Evolutionary conservation across 2,329 filamentous ascomycete genomes (phyloP).

Genomic region (Spiromastix sp.): DNA sequence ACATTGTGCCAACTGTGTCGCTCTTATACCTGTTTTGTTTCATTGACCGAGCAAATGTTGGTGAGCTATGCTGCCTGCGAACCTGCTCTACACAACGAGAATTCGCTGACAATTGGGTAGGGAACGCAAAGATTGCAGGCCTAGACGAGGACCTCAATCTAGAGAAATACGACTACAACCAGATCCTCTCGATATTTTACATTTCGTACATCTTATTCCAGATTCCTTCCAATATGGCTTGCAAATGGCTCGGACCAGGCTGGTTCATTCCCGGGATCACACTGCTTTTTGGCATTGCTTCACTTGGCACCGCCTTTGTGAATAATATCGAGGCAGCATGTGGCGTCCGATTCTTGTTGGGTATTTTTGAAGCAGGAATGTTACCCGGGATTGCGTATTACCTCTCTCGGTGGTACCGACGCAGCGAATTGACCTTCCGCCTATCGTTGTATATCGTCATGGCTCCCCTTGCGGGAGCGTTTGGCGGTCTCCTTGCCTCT

Average conservation of each 20-base stretch:
- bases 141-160: slow-evolving; percentile 53
- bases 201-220: slow-evolving; percentile 62
- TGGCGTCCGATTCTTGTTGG: slow-evolving; percentile 57
- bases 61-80: slow-evolving; percentile 27
- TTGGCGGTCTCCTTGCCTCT: slow-evolving; percentile 56
- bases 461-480: slow-evolving; percentile 59
- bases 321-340: slow-evolving; percentile 41
- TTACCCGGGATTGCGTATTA: slow-evolving; percentile 67
- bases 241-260: slow-evolving; percentile 61
- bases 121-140: slow-evolving; percentile 58
- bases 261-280: slow-evolving; percentile 58
- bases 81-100: background rate
- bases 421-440: slow-evolving; percentile 56
- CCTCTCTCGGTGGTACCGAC: slow-evolving; percentile 60
- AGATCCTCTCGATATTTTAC: slow-evolving; percentile 58
- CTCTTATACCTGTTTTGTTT: slow-evolving; percentile 63
- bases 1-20: slow-evolving; percentile 55
- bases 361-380: slow-evolving; percentile 63
- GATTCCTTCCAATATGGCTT: slow-evolving; percentile 57
- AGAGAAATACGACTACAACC: slow-evolving; percentile 57
- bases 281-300: slow-evolving; percentile 53
- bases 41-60: slow-evolving; percentile 58
- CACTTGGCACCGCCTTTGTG: slow-evolving; percentile 57
- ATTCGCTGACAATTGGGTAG: slow-evolving; percentile 24
- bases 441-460: slow-evolving; percentile 60